Evolutionary conservation across 306 rosid genomes (phyloP), one percentile per base, ranked within the genome.

Genomic region (Purshia tridentata): DNA sequence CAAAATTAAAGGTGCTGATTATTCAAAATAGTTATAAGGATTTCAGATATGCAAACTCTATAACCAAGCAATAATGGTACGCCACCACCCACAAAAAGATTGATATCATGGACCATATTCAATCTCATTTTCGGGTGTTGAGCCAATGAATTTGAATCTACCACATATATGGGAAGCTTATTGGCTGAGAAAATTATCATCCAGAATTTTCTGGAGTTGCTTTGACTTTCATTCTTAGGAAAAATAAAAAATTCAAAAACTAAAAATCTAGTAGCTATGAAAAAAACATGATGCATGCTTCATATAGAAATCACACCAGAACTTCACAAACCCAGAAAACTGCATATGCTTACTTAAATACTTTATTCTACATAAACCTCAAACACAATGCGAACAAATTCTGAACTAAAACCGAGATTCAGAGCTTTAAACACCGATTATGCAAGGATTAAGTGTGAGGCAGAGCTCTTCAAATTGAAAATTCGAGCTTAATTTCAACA

Each of bases 381-480:
- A 48, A 65, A 67, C 52, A 20, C 4, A 52, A 69, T 12, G 65
- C 8, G 39, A 9, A 63, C 46, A 54, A 50, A 48, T 51, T 70
- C 66, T 35, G 58, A 54, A 46, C 69, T n/a, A 67, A 53, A 59
- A 13, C 41, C 51, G 18, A 70, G 65, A 67, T 55, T 14, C 42
- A 4, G 19, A 76, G 69, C 47, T 56, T 69, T n/a, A 64, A 63
- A 60, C 52, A 70, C 14, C 12, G 65, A 41, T 56, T 29, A 61
- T 8, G 13, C 12, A 46, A 9, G 52, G 39, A 12, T 23, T 23
- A 37, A 61, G 48, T 61, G 67, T 16, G 13, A 29, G 39, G 18
- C 39, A 65, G 70, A 22, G 70, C 42, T 23, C 15, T 39, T 1
- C 35, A 57, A 2, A 65, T 45, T 22, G 14, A 55, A 55, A 45